A percentile compares a stretch with the other conserved stretches of the same genome.
phyloP scores from a whole-genome alignment of 176 grass and related monocot genomes.

The Bromus sterilis region DNA sequence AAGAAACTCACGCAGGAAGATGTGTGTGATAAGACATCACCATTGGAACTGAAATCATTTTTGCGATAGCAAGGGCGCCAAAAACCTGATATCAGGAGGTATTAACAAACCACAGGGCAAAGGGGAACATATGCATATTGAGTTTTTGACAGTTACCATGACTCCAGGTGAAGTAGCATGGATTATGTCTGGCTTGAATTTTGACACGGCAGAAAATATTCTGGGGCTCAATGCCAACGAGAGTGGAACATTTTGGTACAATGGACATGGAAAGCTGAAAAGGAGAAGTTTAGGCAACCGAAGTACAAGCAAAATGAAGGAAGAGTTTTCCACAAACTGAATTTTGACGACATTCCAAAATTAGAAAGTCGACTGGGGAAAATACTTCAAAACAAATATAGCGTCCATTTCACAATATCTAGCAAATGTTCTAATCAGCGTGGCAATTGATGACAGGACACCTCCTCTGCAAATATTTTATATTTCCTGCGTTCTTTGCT shows the following conservation, averaged over 20 bases:
- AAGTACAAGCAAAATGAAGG: neutral
- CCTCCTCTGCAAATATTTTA: neutral
- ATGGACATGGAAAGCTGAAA: conserved; percentile 92
- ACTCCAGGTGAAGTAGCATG: conserved; percentile 91
- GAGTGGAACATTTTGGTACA: conserved; percentile 89
- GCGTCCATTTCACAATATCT: neutral
- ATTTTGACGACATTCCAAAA: neutral
- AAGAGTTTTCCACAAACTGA: neutral
- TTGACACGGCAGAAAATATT: conserved; percentile 81
- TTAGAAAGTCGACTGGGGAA: neutral
- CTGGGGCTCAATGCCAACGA: conserved; percentile 88
- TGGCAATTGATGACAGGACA: neutral
- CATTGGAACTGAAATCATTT: conserved; percentile 84
- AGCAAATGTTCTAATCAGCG: neutral
- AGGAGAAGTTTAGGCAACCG: neutral
- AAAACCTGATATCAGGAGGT: conserved; percentile 57
- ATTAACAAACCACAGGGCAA: neutral
- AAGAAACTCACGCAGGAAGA: conserved; percentile 70
- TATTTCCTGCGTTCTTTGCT: neutral
- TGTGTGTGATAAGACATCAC: conserved; percentile 99
- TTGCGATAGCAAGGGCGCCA: conserved; percentile 79
- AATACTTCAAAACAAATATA: neutral
- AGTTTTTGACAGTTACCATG: conserved; percentile 56
- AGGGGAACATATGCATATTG: neutral
- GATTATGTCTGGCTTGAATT: conserved; percentile 95